phyloP scores from a whole-genome alignment of 805 yeast species.

The Candida ovalis region DNA sequence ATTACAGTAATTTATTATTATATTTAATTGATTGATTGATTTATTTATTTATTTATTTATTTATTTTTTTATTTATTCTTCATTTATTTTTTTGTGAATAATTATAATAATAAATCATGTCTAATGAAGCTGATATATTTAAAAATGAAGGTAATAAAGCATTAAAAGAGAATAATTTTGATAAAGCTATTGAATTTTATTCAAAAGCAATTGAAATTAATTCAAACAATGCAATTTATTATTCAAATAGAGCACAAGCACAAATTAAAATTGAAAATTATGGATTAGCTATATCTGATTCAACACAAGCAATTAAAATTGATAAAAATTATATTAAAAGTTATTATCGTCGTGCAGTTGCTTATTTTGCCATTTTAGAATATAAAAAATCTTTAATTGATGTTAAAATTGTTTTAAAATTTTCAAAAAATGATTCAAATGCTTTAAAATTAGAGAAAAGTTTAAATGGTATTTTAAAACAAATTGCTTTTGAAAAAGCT shows the following conservation, averaged over 20 bases:
- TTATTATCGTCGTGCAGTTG: slow-evolving; percentile 82
- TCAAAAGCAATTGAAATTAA: slow-evolving; percentile 71
- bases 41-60: too few species aligned
- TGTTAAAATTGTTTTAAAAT: slow-evolving; percentile 56
- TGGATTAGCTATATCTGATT: slow-evolving; percentile 80
- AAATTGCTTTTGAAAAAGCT: slow-evolving; percentile 80
- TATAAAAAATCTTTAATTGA: slow-evolving; percentile 72
- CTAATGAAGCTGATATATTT: slow-evolving; percentile 35
- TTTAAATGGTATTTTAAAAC: slow-evolving; percentile 62
- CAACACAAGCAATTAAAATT: slow-evolving; percentile 62
- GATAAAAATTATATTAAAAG: slow-evolving; percentile 73
- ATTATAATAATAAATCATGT: neutral
- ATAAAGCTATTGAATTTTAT: slow-evolving; percentile 65
- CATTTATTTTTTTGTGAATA: too few species aligned
- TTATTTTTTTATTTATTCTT: too few species aligned
- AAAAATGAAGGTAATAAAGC: slow-evolving; percentile 73
- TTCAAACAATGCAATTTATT: slow-evolving; percentile 54
- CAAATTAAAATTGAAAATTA: slow-evolving; percentile 81
- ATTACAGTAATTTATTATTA: too few species aligned
- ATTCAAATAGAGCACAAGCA: slow-evolving; percentile 87
- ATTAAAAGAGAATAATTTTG: slow-evolving; percentile 61
- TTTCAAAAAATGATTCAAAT: slow-evolving; percentile 63
- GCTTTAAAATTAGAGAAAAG: slow-evolving; percentile 62
- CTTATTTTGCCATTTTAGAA: slow-evolving; percentile 70
- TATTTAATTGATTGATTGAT: too few species aligned